Percentiles rank a stretch among this genome's conserved stretches.
These are phyloP conservation scores for Exophiala alcalophila DNA, from an alignment of 2,329 filamentous ascomycete species.

Conservation along the genomic window DNA sequence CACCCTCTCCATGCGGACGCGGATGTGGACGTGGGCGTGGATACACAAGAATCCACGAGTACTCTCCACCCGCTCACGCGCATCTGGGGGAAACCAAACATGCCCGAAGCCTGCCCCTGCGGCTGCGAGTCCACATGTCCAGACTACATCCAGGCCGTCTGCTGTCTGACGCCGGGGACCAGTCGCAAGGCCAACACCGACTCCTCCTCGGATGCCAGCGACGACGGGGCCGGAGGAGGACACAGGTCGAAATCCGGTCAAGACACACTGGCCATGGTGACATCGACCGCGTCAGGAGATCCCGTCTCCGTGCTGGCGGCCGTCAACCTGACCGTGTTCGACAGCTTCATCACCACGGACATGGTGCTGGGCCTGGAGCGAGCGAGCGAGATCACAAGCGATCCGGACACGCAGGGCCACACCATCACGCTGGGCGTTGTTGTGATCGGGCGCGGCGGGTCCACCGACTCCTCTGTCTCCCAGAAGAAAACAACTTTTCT, in stretches of 20 bases:
- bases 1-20: neutral
- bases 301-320: conserved; percentile 16
- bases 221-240: neutral
- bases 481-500: conserved; percentile 78
- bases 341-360: conserved; percentile 24
- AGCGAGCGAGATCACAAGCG: conserved; percentile 10
- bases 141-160: conserved; percentile 18
- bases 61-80: neutral
- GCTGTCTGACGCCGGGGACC: conserved; percentile 18
- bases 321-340: conserved; percentile 17
- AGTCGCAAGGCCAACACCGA: no score
- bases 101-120: conserved; percentile 8
- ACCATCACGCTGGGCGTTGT: conserved; percentile 90
- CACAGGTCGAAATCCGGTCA: neutral
- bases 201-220: neutral
- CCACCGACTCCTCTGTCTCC: no score
- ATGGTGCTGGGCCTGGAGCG: conserved; percentile 18
- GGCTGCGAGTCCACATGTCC: conserved; percentile 16
- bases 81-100: conserved; percentile 1
- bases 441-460: conserved; percentile 79
- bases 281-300: conserved; percentile 4
- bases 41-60: no score
- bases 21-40: neutral
- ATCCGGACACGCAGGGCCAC: conserved; percentile 63
- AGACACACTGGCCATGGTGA: conserved; percentile 12